phyloP scores from a whole-genome alignment of 1,284 basidiomycete genomes.

The Bondarzewia mesenterica region DNA sequence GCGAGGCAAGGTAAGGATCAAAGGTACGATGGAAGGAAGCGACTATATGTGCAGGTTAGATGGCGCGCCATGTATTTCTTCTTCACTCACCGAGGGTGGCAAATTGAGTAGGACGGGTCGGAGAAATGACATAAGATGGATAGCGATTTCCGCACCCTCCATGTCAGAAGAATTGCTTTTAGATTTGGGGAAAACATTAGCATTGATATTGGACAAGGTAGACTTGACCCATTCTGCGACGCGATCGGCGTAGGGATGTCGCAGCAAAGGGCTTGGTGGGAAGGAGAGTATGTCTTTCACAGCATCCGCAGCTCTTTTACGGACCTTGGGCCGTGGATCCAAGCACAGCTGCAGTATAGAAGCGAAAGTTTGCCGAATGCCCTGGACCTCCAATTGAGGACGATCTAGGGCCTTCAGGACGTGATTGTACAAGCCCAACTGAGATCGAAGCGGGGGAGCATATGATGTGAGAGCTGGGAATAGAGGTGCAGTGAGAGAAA shows the following conservation, averaged over 20 bases:
- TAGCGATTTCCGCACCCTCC: constrained; percentile 64
- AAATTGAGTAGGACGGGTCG: constrained; percentile 58
- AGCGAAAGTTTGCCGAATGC: constrained; percentile 70
- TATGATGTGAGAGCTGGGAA: constrained; percentile 60
- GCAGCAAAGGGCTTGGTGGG: constrained; percentile 67
- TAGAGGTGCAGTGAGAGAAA: constrained; percentile 71
- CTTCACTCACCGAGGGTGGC: constrained; percentile 49
- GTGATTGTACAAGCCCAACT: constrained; percentile 65
- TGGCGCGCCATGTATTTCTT: constrained; percentile 8
- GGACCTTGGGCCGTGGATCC: constrained; percentile 90
- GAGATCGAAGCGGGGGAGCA: constrained; percentile 67
- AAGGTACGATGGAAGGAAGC: constrained; percentile 58
- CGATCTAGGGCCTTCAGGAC: constrained; percentile 63
- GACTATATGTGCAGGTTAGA: constrained; percentile 37
- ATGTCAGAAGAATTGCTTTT: constrained; percentile 59
- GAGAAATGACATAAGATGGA: constrained; percentile 75
- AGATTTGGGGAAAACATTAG: constrained; percentile 50
- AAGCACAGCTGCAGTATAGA: constrained; percentile 76
- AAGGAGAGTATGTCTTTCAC: constrained; percentile 68
- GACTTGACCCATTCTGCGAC: constrained; percentile 75
- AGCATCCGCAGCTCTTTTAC: constrained; percentile 84
- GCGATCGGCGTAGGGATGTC: constrained; percentile 81
- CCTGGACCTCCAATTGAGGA: constrained; percentile 60
- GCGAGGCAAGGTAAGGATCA: constrained; percentile 72
- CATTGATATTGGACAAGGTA: constrained; percentile 60